phyloP scores from a whole-genome alignment of 2,329 filamentous ascomycete species.

The Aspergillus hiratsukae region DNA sequence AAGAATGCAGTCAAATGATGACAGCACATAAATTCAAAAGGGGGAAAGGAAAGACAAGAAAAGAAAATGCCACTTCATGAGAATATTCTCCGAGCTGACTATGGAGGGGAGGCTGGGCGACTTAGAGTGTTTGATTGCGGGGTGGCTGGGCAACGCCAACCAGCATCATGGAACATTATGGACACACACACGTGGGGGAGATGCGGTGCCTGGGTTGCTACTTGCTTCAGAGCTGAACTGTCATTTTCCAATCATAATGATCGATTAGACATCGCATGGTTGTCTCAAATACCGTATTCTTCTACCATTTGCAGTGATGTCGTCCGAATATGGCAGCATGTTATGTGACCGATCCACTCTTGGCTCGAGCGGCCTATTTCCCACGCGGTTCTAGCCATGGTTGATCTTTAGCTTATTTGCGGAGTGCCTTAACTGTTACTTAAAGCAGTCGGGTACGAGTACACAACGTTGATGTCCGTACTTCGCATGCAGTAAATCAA shows the following conservation, averaged over 20 bases:
- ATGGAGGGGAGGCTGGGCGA: slow-evolving; percentile 31
- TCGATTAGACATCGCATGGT: background rate
- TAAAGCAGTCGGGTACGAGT: background rate
- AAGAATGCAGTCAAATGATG: slow-evolving; percentile 1
- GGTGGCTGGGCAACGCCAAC: slow-evolving; percentile 31
- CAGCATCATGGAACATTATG: background rate
- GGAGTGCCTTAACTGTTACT: background rate
- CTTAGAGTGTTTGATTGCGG: slow-evolving; percentile 14
- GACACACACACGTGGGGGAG: background rate
- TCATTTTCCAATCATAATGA: background rate
- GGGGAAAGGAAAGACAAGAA: slow-evolving; percentile 8
- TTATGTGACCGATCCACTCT: background rate
- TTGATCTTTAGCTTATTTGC: background rate
- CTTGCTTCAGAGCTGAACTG: background rate
- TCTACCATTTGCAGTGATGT: background rate
- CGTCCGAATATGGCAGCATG: background rate
- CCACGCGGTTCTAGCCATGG: background rate
- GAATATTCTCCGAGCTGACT: slow-evolving; percentile 3
- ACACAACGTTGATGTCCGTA: background rate
- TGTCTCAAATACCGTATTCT: background rate
- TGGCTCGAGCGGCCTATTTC: background rate
- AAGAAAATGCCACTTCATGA: slow-evolving; percentile 1
- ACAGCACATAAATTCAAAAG: slow-evolving; percentile 6
- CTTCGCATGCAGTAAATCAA: background rate
- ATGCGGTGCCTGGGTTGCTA: background rate